phyloP scores from a whole-genome alignment of 257 asterid genomes.

The Galeopsis tetrahit region DNA sequence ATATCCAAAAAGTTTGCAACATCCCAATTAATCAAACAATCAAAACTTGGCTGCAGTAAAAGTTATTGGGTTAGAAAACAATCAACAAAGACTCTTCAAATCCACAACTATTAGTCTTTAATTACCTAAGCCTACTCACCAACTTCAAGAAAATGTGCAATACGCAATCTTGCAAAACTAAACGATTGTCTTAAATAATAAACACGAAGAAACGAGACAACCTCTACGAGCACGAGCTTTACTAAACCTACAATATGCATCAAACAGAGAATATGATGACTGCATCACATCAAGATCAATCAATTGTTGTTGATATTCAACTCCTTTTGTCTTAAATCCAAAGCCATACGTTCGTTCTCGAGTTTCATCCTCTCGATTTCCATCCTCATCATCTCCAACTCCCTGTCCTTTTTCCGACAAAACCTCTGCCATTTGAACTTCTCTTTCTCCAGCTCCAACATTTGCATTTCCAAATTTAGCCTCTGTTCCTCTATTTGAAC shows the following conservation, averaged over 20 bases:
- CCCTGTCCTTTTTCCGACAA: conserved; percentile 56
- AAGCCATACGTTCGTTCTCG: conserved; percentile 55
- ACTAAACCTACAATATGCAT: conserved; percentile 21
- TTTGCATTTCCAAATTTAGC: conserved; percentile 47
- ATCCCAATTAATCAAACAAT: background rate
- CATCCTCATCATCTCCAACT: conserved; percentile 48
- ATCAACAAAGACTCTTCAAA: conserved; percentile 4
- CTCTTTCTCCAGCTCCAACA: conserved; percentile 65
- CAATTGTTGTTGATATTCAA: conserved; percentile 39
- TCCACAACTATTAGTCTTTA: conserved; percentile 23
- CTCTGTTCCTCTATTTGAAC: conserved; percentile 51
- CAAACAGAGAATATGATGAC: conserved; percentile 4
- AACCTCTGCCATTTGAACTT: conserved; percentile 62
- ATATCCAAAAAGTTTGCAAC: background rate
- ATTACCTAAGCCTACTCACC: conserved; percentile 11
- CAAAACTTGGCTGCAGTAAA: background rate
- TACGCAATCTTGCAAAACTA: conserved; percentile 11
- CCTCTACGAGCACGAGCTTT: background rate
- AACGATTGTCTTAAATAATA: conserved; percentile 15
- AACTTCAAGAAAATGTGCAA: background rate
- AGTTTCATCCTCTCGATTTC: conserved; percentile 64
- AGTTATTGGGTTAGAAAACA: background rate
- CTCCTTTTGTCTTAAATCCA: conserved; percentile 57
- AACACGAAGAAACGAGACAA: conserved; percentile 29
- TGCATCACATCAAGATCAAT: background rate